Evolutionary conservation across 495 filamentous ascomycete species (phyloP).

Genomic region (Aspergillus panamensis): DNA sequence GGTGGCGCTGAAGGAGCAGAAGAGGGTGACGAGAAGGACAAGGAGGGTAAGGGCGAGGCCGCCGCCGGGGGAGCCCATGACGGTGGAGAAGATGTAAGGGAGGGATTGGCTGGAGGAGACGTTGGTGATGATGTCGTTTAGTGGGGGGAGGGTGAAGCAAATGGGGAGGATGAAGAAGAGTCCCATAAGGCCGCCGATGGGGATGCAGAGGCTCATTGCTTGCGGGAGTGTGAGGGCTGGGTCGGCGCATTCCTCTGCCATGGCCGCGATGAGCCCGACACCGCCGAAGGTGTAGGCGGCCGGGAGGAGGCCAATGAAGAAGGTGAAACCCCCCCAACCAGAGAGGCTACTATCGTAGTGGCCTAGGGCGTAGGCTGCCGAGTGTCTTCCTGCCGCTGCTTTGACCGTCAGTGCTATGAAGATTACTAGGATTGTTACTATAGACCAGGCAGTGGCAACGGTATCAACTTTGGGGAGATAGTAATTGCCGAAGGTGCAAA

Average conservation of each 20-base stretch:
- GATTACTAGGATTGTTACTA: conserved; percentile 36
- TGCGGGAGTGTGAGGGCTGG: conserved; percentile 44
- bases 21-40: conserved; percentile 60
- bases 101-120: conserved; percentile 42
- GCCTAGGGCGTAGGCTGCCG: conserved; percentile 39
- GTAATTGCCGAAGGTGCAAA: conserved; percentile 55
- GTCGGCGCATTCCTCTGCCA: conserved; percentile 48
- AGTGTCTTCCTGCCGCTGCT: conserved; percentile 42
- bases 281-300: conserved; percentile 49
- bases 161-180: conserved; percentile 42
- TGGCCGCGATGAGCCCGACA: conserved; percentile 50
- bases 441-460: conserved; percentile 39
- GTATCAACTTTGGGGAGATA: conserved; percentile 54
- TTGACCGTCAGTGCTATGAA: conserved; percentile 39
- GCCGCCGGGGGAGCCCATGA: conserved; percentile 49
- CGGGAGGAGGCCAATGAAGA: conserved; percentile 52
- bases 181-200: conserved; percentile 20
- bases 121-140: conserved; percentile 36
- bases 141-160: conserved; percentile 40
- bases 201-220: conserved; percentile 41
- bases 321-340: conserved; percentile 46
- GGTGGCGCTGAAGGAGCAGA: conserved; percentile 60
- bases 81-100: conserved; percentile 46
- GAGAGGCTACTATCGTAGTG: conserved; percentile 48
- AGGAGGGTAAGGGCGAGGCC: conserved; percentile 45